Evolutionary conservation across 495 filamentous ascomycete species (phyloP).

Genomic region (Geopyxis carbonaria): DNA sequence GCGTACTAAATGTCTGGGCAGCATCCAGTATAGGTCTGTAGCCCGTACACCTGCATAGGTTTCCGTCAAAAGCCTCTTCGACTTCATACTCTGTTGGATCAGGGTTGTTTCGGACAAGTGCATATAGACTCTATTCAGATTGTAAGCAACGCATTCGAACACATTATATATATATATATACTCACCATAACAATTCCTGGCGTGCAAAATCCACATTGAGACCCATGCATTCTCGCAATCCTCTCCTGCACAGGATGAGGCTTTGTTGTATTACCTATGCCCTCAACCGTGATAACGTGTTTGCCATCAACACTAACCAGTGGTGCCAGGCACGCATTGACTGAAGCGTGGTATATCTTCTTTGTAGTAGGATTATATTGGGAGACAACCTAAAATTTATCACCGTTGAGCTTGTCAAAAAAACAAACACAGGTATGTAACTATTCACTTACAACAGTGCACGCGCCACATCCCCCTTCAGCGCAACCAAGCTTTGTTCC

Average conservation of each 20-base stretch:
- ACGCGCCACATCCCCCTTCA: slow-evolving; percentile 92
- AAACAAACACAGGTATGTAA: not conserved
- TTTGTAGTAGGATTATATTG: slow-evolving; percentile 84
- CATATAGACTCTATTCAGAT: slow-evolving; percentile 46
- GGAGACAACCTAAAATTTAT: slow-evolving; percentile 48
- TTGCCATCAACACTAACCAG: slow-evolving; percentile 88
- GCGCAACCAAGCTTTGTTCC: slow-evolving; percentile 64
- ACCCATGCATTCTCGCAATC: slow-evolving; percentile 56
- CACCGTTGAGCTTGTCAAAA: slow-evolving; percentile 3
- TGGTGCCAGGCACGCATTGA: slow-evolving; percentile 89
- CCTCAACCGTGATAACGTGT: slow-evolving; percentile 95
- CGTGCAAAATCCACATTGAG: slow-evolving; percentile 73
- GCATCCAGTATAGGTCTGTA: slow-evolving; percentile 91
- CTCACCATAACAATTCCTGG: slow-evolving; percentile 86
- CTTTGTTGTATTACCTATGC: slow-evolving; percentile 75
- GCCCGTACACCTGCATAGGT: slow-evolving; percentile 88
- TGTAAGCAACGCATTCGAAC: slow-evolving; percentile 5
- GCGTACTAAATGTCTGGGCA: slow-evolving; percentile 52
- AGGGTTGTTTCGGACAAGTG: slow-evolving; percentile 58
- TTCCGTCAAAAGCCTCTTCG: slow-evolving; percentile 87
- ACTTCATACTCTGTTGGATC: slow-evolving; percentile 54
- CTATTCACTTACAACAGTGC: slow-evolving; percentile 54
- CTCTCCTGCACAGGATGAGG: slow-evolving; percentile 88
- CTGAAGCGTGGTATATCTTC: slow-evolving; percentile 75
- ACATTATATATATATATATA: not conserved